Conservation (phyloP, 768 basidiomycete genomes). For the Lentinula edodes region DNA sequence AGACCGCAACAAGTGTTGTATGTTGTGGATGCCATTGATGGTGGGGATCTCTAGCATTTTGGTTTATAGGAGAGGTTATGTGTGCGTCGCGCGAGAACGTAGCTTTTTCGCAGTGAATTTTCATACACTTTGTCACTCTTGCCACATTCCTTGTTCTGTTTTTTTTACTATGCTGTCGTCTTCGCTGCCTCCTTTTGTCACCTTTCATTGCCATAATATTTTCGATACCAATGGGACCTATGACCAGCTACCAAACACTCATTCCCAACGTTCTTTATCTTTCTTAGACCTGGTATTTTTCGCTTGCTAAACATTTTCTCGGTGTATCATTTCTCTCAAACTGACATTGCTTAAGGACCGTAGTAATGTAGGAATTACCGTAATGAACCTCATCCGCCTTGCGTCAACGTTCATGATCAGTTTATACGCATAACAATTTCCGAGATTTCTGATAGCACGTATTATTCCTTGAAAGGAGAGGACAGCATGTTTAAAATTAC, state of each 20-base stretch:
- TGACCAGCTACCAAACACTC: neutral
- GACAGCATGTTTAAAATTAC: no score
- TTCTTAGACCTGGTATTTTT: neutral
- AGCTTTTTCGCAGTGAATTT: neutral
- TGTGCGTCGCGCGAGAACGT: neutral
- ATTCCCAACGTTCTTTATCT: neutral
- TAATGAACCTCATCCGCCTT: no score
- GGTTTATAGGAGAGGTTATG: neutral
- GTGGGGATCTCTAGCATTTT: conserved; percentile 17
- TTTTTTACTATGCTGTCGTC: no score
- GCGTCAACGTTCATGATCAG: no score
- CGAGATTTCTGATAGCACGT: no score
- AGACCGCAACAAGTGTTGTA: conserved; percentile 83
- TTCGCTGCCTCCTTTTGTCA: neutral
- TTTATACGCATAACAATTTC: no score
- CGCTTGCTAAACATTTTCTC: neutral
- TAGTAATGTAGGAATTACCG: neutral
- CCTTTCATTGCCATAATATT: neutral
- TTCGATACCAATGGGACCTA: no score
- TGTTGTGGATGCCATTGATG: conserved; percentile 77
- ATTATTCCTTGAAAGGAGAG: no score
- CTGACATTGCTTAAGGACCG: neutral
- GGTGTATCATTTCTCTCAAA: neutral
- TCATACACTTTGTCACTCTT: neutral
- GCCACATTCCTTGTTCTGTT: no score